phyloP scores from a whole-genome alignment of 768 basidiomycete species.

The Sistotremastrum suecicum region DNA sequence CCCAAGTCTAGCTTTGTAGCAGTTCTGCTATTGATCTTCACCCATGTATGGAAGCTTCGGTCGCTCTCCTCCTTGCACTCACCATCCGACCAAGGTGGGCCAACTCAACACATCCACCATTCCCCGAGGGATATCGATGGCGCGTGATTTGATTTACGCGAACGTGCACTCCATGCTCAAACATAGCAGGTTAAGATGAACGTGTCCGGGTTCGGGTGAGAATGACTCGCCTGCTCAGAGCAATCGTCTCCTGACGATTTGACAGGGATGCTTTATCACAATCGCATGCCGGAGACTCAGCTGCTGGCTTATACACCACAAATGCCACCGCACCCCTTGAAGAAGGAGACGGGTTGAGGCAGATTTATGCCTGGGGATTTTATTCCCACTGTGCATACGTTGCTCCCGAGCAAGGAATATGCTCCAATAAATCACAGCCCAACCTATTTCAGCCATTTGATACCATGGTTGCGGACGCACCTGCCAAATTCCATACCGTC shows the following conservation, averaged over 20 bases:
- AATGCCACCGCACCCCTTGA: constrained; percentile 52
- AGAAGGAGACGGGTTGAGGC: constrained; percentile 43
- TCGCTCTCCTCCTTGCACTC: constrained; percentile 8
- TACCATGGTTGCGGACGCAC: constrained; percentile 54
- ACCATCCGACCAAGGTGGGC: constrained; percentile 40
- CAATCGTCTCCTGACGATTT: background rate
- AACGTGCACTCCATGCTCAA: constrained; percentile 8
- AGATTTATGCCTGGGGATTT: constrained; percentile 65
- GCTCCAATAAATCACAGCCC: constrained; percentile 47
- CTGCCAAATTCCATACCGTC: constrained; percentile 40
- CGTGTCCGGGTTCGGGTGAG: constrained; percentile 58
- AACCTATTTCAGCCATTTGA: constrained; percentile 51
- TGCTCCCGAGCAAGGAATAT: constrained; percentile 42
- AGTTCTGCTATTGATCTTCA: constrained; percentile 58
- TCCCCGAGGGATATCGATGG: constrained; percentile 62
- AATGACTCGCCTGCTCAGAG: constrained; percentile 4
- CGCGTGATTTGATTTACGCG: constrained; percentile 17
- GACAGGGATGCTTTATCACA: constrained; percentile 14
- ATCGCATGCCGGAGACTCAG: constrained; percentile 38
- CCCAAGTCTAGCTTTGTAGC: constrained; percentile 27
- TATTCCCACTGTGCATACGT: constrained; percentile 71
- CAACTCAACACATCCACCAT: constrained; percentile 70
- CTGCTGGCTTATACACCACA: constrained; percentile 48
- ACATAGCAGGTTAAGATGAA: constrained; percentile 46
- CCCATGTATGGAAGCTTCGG: constrained; percentile 40